These are phyloP conservation scores for Cornus suecica DNA, from an alignment of 148 eudicot genomes.

Conservation along the genomic window DNA sequence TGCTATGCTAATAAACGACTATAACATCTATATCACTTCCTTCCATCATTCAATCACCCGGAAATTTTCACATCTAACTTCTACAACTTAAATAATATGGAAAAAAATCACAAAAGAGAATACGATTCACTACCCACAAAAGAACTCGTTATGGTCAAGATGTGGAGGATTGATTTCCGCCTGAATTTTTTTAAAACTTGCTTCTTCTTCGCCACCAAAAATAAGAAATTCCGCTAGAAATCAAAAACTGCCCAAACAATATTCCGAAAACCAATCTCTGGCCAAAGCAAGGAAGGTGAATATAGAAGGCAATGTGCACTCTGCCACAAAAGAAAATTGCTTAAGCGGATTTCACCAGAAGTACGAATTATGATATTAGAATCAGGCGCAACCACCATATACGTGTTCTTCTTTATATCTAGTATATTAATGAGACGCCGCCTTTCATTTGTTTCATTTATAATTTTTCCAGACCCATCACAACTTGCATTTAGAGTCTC, in stretches of 20 bases:
- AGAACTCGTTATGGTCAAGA: background rate
- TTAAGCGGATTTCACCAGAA: slow-evolving; percentile 72
- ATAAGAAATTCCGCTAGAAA: slow-evolving; percentile 37
- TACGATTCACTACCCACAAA: background rate
- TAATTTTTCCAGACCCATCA: slow-evolving; percentile 23
- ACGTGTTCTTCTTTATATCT: slow-evolving; percentile 58
- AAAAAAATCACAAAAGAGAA: background rate
- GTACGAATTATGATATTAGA: slow-evolving; percentile 67
- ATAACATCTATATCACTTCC: background rate
- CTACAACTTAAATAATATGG: background rate
- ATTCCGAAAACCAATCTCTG: slow-evolving; percentile 59
- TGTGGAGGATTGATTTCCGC: background rate
- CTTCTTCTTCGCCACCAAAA: slow-evolving; percentile 42
- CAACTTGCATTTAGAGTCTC: slow-evolving; percentile 20
- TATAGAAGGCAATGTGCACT: slow-evolving; percentile 47
- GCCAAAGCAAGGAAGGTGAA: slow-evolving; percentile 64
- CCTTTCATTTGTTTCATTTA: slow-evolving; percentile 8
- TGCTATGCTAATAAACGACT: background rate
- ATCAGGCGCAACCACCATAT: slow-evolving; percentile 45
- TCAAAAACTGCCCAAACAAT: slow-evolving; percentile 55
- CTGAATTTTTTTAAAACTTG: slow-evolving; percentile 6
- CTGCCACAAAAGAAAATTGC: slow-evolving; percentile 79
- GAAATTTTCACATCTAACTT: background rate
- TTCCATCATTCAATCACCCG: background rate
- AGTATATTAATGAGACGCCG: slow-evolving; percentile 17